Conservation (phyloP, 352 stramenopile genomes). For the Phytophthora boehmeriae region DNA sequence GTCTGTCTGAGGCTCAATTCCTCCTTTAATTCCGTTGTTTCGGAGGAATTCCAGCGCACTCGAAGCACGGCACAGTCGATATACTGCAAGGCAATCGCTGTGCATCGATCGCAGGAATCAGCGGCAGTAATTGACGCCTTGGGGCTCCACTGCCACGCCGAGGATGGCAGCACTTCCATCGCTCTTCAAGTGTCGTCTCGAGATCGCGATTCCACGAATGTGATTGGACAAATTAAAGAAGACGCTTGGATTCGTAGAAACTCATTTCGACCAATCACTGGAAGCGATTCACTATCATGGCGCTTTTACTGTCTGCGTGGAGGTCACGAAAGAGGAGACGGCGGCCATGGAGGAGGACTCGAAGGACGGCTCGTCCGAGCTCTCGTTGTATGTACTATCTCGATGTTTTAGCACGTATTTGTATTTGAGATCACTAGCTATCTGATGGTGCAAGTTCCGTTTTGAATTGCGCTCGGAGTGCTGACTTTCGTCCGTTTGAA, state of each 20-base stretch:
- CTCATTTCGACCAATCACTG: constrained; percentile 27
- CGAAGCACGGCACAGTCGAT: constrained; percentile 53
- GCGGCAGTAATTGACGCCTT: constrained; percentile 44
- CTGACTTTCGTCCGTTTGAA: constrained; percentile 18
- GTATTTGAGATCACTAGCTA: constrained; percentile 6
- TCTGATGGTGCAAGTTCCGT: constrained; percentile 4
- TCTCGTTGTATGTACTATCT: constrained; percentile 28
- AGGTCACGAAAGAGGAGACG: constrained; percentile 25
- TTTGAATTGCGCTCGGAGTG: not conserved
- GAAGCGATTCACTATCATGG: too few relatives aligned
- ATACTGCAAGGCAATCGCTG: constrained; percentile 56
- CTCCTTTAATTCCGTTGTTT: not conserved
- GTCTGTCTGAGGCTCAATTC: constrained; percentile 27
- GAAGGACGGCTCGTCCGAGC: constrained; percentile 17
- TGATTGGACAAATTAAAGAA: constrained; percentile 9
- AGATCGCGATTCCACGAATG: constrained; percentile 12
- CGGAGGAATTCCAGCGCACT: constrained; percentile 38
- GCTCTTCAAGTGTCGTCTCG: constrained; percentile 16
- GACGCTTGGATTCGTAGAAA: not conserved
- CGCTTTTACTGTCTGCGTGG: constrained; percentile 8
- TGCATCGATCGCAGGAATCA: constrained; percentile 41
- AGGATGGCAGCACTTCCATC: constrained; percentile 46
- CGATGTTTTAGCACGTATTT: not conserved
- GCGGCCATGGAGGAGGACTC: constrained; percentile 21
- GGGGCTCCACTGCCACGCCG: constrained; percentile 53